Evolutionary conservation across 2,329 filamentous ascomycete species (phyloP), one percentile per base, ranked within the genome.

Genomic region (Anthostomella pinea): DNA sequence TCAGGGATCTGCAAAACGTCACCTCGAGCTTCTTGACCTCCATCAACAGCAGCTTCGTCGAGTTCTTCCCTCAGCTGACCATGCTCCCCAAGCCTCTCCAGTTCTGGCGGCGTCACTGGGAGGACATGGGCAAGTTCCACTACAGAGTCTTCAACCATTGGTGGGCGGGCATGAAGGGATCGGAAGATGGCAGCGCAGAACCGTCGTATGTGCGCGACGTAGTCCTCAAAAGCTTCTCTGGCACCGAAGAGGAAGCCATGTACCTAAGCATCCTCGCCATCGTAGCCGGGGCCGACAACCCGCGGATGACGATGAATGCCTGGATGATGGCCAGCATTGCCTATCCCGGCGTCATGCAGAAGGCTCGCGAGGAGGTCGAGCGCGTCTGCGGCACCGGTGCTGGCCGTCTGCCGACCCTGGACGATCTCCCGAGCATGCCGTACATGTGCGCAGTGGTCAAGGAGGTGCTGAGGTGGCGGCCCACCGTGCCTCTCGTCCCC

Each of bases 391-490:
- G 64, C 8, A 50, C 57, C n/a, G 49, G 57, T 27, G 51, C 57
- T 0, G 50, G 49, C 16, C 57, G 65, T 1, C 49, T 72, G n/a
- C 68, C 69, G 0, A 49, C 40, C 4, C 54, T 69, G 23, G 45
- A 54, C 6, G 68, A 73, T 37, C 58, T 66, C 46, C 49, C 60
- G 1, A 53, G 55, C 3, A 41, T 73, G 25, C 63, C 61, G 3
- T 68, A 66, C 23, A 61, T 67, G 14, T 64, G 63, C 16, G 69
- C 68, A 2, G 58, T 65, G 20, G 60, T 66, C 26, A 70, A 72
- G 42, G 70, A 75, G 47, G 58, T 63, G 1, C 50, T 72, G 32
- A 57, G 69, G 8, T 72, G 69, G 68, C 54, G 63, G 6, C 67
- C 67, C 1, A 63, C 65, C 14, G 59, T 70, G 5, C 52, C 60